Percentiles rank a stretch among this genome's conserved stretches.
Evolutionary conservation across 257 asterid species (phyloP).

Genomic region (Solanum clarkiae): DNA sequence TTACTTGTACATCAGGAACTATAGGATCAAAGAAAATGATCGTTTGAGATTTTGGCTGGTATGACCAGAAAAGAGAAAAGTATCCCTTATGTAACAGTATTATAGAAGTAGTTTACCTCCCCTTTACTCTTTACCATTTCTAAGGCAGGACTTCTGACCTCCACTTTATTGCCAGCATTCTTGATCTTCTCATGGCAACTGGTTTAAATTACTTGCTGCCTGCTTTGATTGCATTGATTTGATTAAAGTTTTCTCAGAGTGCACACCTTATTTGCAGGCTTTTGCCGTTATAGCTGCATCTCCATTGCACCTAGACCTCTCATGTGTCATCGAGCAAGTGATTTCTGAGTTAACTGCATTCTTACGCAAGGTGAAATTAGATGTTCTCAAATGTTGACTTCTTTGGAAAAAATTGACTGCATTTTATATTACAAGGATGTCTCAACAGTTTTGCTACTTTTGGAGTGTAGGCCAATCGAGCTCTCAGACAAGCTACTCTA

Average conservation of each 20-base stretch:
- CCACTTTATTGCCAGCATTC: neutral
- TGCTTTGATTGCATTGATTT: neutral
- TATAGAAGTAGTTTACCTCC: neutral
- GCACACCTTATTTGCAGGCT: constrained; percentile 47
- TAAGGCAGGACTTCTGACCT: neutral
- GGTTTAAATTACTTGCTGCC: neutral
- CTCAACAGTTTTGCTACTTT: neutral
- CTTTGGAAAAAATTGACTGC: neutral
- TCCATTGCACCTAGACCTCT: constrained; percentile 80
- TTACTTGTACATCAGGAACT: neutral
- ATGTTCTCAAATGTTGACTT: neutral
- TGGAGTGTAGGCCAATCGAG: constrained; percentile 80
- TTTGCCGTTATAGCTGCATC: constrained; percentile 94
- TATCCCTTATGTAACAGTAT: neutral
- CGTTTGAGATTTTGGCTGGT: neutral
- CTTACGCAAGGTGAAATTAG: constrained; percentile 58
- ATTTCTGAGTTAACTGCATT: constrained; percentile 92
- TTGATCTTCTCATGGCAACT: neutral
- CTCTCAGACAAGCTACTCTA: constrained; percentile 86
- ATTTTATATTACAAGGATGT: neutral
- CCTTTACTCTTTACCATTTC: neutral
- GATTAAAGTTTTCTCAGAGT: neutral
- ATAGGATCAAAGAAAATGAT: neutral
- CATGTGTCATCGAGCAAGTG: constrained; percentile 81
- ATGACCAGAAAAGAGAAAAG: neutral